Evolutionary conservation across 495 filamentous ascomycete genomes (phyloP).

Genomic region (Chaetomium fimeti): DNA sequence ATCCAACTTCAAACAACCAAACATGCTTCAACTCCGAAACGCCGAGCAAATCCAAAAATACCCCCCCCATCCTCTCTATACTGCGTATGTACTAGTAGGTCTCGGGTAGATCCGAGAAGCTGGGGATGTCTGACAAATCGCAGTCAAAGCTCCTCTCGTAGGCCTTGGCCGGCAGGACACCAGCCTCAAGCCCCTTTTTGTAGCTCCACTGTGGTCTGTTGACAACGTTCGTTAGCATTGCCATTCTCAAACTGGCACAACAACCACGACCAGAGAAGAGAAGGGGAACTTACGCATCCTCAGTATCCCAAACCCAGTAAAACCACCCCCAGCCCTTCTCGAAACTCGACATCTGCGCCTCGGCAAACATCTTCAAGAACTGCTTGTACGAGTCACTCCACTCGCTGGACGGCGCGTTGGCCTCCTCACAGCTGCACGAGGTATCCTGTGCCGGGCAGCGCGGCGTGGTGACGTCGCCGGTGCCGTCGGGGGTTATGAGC

Average conservation of each 20-base stretch:
- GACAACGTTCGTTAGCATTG: conserved; percentile 36
- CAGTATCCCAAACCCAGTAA: conserved; percentile 83
- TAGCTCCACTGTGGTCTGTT: conserved; percentile 90
- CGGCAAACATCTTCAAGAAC: conserved; percentile 84
- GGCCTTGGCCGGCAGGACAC: conserved; percentile 77
- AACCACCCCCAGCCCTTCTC: conserved; percentile 95
- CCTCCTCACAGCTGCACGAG: conserved; percentile 67
- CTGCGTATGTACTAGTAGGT: conserved; percentile 58
- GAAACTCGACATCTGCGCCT: conserved; percentile 92
- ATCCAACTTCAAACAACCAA: background rate
- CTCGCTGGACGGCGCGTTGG: conserved; percentile 66
- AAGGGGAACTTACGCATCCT: conserved; percentile 37
- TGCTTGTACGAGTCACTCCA: conserved; percentile 78
- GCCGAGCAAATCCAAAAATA: conserved; percentile 1
- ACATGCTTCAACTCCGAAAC: conserved; percentile 13
- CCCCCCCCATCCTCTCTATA: background rate
- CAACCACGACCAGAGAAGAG: background rate
- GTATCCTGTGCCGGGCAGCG: conserved; percentile 65
- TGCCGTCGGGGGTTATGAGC: conserved; percentile 54
- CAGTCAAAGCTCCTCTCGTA: conserved; percentile 77
- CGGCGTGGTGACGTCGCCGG: conserved; percentile 56
- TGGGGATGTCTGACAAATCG: conserved; percentile 59
- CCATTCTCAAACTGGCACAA: background rate
- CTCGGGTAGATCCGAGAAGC: conserved; percentile 67
- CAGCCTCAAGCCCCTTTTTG: conserved; percentile 75